A percentile compares a stretch with the other conserved stretches of the same genome.
phyloP scores from a whole-genome alignment of 768 basidiomycete genomes.

The Phlebiopsis flavidoalba region DNA sequence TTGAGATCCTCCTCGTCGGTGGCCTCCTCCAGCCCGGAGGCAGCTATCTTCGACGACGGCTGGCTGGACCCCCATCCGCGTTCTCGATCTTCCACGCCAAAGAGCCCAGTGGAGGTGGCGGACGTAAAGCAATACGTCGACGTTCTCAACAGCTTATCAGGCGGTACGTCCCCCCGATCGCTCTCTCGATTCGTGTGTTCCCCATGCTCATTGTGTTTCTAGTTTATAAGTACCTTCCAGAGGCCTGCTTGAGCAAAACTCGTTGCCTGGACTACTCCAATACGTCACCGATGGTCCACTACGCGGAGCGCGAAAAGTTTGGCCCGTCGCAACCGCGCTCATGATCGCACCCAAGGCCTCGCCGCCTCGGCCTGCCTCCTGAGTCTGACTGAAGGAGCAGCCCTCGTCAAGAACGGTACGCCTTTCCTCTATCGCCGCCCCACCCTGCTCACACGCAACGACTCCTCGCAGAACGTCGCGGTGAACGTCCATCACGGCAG shows the following conservation, averaged over 20 bases:
- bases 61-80: slow-evolving; percentile 76
- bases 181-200: background rate
- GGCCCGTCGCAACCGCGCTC: slow-evolving; percentile 70
- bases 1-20: slow-evolving; percentile 93
- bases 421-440: background rate
- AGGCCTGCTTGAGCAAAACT: slow-evolving; percentile 86
- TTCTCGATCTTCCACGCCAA: slow-evolving; percentile 82
- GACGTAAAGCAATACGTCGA: slow-evolving; percentile 93
- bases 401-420: slow-evolving; percentile 90
- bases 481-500: slow-evolving; percentile 66
- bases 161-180: slow-evolving; percentile 46
- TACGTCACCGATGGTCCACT: slow-evolving; percentile 80
- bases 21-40: slow-evolving; percentile 97
- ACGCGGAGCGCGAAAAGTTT: slow-evolving; percentile 80
- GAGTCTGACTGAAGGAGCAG: slow-evolving; percentile 78
- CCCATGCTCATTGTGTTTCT: slow-evolving; percentile 8
- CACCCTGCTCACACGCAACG: background rate
- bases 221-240: slow-evolving; percentile 99
- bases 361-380: slow-evolving; percentile 72
- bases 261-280: slow-evolving; percentile 81
- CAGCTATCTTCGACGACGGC: slow-evolving; percentile 83
- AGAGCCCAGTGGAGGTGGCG: slow-evolving; percentile 71
- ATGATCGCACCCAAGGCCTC: slow-evolving; percentile 81
- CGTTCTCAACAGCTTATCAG: slow-evolving; percentile 92
- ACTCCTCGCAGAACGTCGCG: slow-evolving; percentile 57